Evolutionary conservation across 371 early-diverging fungal genomes (phyloP).

Genomic region (Choanephora cucurbitarum): DNA sequence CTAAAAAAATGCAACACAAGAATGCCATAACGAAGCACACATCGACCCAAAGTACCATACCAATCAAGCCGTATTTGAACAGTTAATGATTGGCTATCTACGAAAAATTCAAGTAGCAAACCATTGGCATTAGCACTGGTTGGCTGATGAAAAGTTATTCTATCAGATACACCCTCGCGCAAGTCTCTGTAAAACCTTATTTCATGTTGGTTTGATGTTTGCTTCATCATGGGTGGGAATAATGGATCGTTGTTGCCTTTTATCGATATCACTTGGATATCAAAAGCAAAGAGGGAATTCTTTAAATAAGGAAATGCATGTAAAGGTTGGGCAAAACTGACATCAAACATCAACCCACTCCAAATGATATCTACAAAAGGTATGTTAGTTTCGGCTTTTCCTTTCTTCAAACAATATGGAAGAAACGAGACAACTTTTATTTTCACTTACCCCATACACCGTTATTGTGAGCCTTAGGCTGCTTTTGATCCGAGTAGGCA

Average conservation of each 20-base stretch:
- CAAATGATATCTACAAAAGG: conserved; percentile 15
- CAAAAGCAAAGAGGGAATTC: conserved; percentile 20
- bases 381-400: conserved; percentile 1
- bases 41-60: conserved; percentile 67
- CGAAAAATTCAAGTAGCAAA: conserved; percentile 58
- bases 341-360: background rate
- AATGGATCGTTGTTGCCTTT: conserved; percentile 10
- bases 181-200: conserved; percentile 59
- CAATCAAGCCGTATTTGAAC: conserved; percentile 55
- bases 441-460: conserved; percentile 16
- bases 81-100: conserved; percentile 47
- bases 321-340: background rate
- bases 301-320: conserved; percentile 14
- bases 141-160: conserved; percentile 36
- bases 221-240: conserved; percentile 48
- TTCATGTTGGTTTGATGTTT: conserved; percentile 52
- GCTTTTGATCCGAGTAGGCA: conserved; percentile 20
- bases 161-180: conserved; percentile 48
- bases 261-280: conserved; percentile 1
- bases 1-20: conserved; percentile 47
- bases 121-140: conserved; percentile 33
- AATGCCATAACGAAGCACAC: conserved; percentile 64
- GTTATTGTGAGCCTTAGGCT: background rate
- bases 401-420: background rate
- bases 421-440: background rate